A percentile compares a stretch with the other conserved stretches of the same genome.
Conservation (phyloP, 495 filamentous ascomycete species). For the Hypomontagnella submonticulosa region DNA sequence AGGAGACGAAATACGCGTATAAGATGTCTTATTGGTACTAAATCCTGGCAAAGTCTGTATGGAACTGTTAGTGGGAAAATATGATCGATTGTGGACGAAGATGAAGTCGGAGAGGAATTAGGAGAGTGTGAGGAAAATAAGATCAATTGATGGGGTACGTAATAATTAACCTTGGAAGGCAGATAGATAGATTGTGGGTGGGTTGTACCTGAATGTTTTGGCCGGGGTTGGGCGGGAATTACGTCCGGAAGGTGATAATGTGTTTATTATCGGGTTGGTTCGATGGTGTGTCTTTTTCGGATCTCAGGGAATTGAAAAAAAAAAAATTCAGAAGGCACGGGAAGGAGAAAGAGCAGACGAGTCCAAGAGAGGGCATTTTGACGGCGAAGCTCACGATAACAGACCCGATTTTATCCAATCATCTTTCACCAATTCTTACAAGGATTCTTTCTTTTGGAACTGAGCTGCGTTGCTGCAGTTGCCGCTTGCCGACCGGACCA, state of each 20-base stretch:
- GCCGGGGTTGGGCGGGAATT: conserved; percentile 13
- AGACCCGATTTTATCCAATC: conserved; percentile 35
- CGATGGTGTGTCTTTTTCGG: conserved; percentile 19
- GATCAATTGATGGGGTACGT: conserved; percentile 43
- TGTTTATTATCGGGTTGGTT: conserved; percentile 31
- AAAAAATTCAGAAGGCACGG: conserved; percentile 14
- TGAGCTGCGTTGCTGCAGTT: conserved; percentile 36
- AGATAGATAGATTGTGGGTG: conserved; percentile 9
- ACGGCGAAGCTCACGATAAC: conserved; percentile 51
- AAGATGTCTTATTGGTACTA: conserved; percentile 21
- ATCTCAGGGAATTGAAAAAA: conserved; percentile 2
- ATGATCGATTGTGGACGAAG: conserved; percentile 13
- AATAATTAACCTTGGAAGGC: conserved; percentile 20
- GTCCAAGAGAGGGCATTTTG: conserved; percentile 10
- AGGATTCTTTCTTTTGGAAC: conserved; percentile 36
- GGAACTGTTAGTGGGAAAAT: conserved; percentile 17
- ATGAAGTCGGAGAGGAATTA: conserved; percentile 16
- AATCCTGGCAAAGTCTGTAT: conserved; percentile 25
- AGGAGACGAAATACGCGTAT: conserved; percentile 5
- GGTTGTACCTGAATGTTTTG: conserved; percentile 39
- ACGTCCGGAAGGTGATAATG: conserved; percentile 20
- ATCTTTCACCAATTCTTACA: conserved; percentile 21
- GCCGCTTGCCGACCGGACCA: conserved; percentile 34
- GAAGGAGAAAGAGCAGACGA: conserved; percentile 8
- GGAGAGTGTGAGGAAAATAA: conserved; percentile 10